phyloP scores from a whole-genome alignment of 495 filamentous ascomycete species.

The Rhypophila decipiens region DNA sequence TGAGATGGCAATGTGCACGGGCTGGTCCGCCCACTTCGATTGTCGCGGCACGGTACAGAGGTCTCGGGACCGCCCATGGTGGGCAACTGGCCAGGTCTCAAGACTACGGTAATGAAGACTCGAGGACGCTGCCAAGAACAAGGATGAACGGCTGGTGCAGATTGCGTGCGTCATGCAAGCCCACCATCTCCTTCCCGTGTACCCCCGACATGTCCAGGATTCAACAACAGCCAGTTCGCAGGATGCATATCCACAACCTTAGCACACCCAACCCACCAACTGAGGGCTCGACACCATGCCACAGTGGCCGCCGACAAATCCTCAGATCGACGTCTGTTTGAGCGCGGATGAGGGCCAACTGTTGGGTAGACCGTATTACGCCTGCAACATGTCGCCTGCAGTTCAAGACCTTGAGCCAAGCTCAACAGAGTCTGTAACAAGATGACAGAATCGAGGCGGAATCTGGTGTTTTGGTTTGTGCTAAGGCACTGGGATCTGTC shows the following conservation, averaged over 20 bases:
- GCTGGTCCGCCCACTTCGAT: conserved; percentile 4
- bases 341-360: too few relatives aligned
- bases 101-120: neutral
- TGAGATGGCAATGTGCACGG: neutral
- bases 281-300: too few relatives aligned
- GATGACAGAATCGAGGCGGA: too few relatives aligned
- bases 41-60: conserved; percentile 5
- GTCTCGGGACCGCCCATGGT: conserved; percentile 9
- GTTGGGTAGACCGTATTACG: too few relatives aligned
- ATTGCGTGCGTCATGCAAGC: conserved; percentile 29
- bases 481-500: conserved; percentile 8
- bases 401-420: neutral
- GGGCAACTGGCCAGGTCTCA: conserved; percentile 5
- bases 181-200: conserved; percentile 14
- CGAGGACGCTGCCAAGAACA: neutral
- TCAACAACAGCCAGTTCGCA: conserved; percentile 11
- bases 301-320: too few relatives aligned
- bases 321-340: too few relatives aligned
- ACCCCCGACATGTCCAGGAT: conserved; percentile 12
- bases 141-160: conserved; percentile 19
- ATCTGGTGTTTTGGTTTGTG: too few relatives aligned
- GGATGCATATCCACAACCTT: neutral
- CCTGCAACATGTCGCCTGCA: neutral
- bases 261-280: conserved; percentile 6
- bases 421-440: too few relatives aligned